A percentile compares a stretch with the other conserved stretches of the same genome.
Evolutionary conservation across 805 yeast species (phyloP).

Genomic region (Pichia nakasei): DNA sequence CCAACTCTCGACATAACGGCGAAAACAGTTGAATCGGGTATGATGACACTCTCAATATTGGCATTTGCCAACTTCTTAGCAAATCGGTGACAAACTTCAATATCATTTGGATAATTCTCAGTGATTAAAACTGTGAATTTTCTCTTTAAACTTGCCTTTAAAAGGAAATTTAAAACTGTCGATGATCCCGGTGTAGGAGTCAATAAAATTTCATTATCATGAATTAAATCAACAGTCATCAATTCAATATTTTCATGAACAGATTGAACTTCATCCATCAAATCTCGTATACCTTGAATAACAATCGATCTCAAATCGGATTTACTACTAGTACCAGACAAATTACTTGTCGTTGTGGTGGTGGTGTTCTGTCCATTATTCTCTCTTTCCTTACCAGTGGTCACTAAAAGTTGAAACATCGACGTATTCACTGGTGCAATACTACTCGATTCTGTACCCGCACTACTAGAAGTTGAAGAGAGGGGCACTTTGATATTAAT

Average conservation of each 20-base stretch:
- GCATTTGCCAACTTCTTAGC: constrained; percentile 75
- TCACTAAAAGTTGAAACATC: constrained; percentile 73
- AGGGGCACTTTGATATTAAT: constrained; percentile 31
- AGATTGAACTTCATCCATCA: constrained; percentile 83
- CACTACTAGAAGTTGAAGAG: constrained; percentile 21
- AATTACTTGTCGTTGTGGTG: constrained; percentile 14
- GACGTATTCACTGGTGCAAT: constrained; percentile 46
- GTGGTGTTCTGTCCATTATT: constrained; percentile 10
- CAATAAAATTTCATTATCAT: constrained; percentile 75
- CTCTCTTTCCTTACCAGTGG: constrained; percentile 12
- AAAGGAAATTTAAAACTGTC: constrained; percentile 78
- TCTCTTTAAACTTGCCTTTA: constrained; percentile 83
- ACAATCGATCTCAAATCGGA: constrained; percentile 73
- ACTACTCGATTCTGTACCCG: background rate
- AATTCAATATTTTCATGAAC: constrained; percentile 86
- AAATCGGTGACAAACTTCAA: constrained; percentile 66
- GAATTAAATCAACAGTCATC: constrained; percentile 88
- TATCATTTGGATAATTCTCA: constrained; percentile 86
- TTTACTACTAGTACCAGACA: background rate
- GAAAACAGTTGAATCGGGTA: constrained; percentile 87
- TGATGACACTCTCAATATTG: constrained; percentile 80
- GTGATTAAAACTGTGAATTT: constrained; percentile 87
- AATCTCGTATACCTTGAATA: constrained; percentile 86
- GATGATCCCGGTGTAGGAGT: constrained; percentile 94
- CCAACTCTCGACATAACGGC: constrained; percentile 98